phyloP scores from a whole-genome alignment of 192 early-diverging fungal species.

The Coemansia sp. region DNA sequence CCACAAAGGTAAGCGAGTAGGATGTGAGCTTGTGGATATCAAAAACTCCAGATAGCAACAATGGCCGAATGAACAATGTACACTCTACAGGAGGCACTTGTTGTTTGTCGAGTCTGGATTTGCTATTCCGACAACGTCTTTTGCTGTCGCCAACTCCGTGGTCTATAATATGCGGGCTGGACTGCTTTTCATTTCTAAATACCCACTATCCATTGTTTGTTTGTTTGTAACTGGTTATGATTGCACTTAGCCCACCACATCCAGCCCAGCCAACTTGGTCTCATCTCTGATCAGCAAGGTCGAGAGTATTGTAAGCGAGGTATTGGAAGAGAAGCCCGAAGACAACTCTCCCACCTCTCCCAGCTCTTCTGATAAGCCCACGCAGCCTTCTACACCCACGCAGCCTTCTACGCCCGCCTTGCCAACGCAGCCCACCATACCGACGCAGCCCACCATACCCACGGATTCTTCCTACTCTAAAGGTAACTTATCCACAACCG shows the following conservation, averaged over 20 bases:
- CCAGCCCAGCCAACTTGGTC: neutral
- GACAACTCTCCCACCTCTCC: neutral
- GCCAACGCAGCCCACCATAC: neutral
- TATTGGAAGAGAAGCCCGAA: neutral
- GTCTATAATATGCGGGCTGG: neutral
- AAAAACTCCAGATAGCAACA: neutral
- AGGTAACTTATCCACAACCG: conserved; percentile 20
- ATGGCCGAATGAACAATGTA: neutral
- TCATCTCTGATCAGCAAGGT: neutral
- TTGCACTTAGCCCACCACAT: neutral
- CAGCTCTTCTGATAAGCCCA: neutral
- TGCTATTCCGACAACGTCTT: neutral
- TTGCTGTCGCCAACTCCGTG: neutral
- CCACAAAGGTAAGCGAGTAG: neutral
- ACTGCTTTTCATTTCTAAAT: neutral
- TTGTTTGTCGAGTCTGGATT: neutral
- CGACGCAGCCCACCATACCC: neutral
- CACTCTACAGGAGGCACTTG: neutral
- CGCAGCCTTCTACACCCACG: neutral
- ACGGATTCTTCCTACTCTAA: neutral
- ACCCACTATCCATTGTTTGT: neutral
- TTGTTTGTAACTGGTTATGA: neutral
- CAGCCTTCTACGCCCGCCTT: neutral
- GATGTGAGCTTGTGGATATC: neutral
- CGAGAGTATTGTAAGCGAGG: neutral